Conservation (phyloP, 352 stramenopile genomes). For the Phytophthora meadii region DNA sequence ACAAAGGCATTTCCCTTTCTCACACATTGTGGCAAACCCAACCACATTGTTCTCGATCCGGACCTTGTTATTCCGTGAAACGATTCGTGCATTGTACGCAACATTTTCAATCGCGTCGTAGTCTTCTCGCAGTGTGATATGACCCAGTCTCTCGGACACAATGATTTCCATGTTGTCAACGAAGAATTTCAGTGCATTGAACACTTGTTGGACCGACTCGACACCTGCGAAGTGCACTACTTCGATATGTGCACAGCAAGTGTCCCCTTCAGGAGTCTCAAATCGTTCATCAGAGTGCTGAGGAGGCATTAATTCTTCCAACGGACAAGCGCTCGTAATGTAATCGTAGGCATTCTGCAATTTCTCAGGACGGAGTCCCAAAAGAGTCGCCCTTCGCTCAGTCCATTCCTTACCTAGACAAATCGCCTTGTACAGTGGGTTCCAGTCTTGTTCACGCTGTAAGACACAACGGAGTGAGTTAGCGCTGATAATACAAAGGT, state of each 20-base stretch:
- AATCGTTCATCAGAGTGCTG: neutral
- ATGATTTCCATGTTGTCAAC: conserved; percentile 43
- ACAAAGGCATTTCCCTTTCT: conserved; percentile 4
- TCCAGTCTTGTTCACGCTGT: neutral
- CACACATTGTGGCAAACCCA: conserved; percentile 14
- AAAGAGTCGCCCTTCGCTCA: neutral
- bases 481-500: too few species aligned
- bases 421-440: neutral
- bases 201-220: conserved; percentile 28
- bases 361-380: neutral
- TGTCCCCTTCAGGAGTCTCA: neutral
- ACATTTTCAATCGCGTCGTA: conserved; percentile 14
- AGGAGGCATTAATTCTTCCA: neutral
- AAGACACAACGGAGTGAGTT: too few species aligned
- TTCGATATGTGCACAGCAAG: neutral
- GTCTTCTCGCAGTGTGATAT: conserved; percentile 35
- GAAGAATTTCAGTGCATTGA: conserved; percentile 16
- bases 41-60: conserved; percentile 25
- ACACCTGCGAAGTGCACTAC: neutral
- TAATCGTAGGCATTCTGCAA: neutral
- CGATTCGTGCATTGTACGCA: conserved; percentile 9
- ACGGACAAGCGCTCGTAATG: neutral
- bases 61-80: conserved; percentile 7
- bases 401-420: neutral
- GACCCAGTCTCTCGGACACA: conserved; percentile 38